These are phyloP conservation scores for Reutealis trisperma DNA, from an alignment of 345 rosid genomes.

Conservation along the genomic window DNA sequence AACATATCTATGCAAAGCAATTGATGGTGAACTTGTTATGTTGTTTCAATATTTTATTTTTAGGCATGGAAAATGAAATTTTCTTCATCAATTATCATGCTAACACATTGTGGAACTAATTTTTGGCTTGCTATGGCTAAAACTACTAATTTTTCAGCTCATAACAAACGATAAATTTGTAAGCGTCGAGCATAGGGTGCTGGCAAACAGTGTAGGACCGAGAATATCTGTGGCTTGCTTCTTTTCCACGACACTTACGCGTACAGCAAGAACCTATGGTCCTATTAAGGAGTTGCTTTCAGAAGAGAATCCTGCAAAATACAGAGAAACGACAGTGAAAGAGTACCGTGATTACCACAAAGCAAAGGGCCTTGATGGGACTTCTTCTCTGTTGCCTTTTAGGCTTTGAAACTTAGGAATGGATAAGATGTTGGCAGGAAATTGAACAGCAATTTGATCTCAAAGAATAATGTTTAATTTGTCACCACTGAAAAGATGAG, in stretches of 20 bases:
- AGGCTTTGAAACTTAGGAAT: constrained; percentile 18
- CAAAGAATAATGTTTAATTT: too few species aligned
- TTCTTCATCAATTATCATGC: too few species aligned
- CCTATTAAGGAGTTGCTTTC: constrained; percentile 48
- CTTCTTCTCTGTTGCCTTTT: constrained; percentile 39
- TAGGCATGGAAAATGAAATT: too few species aligned
- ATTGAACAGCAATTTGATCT: too few species aligned
- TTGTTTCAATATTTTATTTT: too few species aligned
- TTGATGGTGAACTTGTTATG: too few species aligned
- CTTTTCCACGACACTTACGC: constrained; percentile 20
- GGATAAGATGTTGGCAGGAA: background rate
- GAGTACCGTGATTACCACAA: constrained; percentile 23
- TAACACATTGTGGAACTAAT: background rate
- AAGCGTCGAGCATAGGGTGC: constrained; percentile 51
- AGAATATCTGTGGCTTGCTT: constrained; percentile 50
- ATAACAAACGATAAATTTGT: constrained; percentile 48
- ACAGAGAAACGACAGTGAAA: constrained; percentile 28
- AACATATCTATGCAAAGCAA: too few species aligned
- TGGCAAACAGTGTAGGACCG: constrained; percentile 40
- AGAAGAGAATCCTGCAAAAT: constrained; percentile 40
- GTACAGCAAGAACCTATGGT: constrained; percentile 25
- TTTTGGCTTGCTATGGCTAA: background rate
- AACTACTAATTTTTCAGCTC: constrained; percentile 28
- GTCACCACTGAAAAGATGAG: too few species aligned
- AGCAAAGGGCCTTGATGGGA: constrained; percentile 43